Base-by-base conservation (phyloP, 106 monocot genomes). In the Acorus gramineus region DNA sequence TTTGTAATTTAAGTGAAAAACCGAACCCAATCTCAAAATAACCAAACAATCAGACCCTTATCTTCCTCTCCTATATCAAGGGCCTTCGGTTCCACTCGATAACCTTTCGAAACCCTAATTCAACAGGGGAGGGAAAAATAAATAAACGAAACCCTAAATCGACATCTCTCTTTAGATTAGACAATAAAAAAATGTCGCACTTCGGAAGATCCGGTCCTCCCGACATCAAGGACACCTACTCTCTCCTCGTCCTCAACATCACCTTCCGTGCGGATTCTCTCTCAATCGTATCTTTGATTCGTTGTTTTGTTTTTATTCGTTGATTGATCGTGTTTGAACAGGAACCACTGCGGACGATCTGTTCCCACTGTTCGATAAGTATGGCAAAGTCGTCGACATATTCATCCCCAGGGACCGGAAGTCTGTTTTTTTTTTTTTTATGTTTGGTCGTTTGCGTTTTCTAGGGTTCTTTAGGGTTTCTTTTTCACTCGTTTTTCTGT, bases 171-270 rank as follows among this genome's bases (percentile, higher is more conserved):
- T n/a, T n/a, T n/a, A n/a, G n/a, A n/a, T n/a, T n/a, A n/a, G n/a
- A n/a, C 28, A 28, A 28, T 28, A 28, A 28, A 28, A 28, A 28
- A 28, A 93, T 93, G 93, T 93, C 93, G 76, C 93, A 89, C 76
- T 89, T 93, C 63, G 93, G 93, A 1, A 63, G 93, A 71, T 85
- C 89, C 12, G 93, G 89, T 9, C 93, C 93, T 54, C 93, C 93
- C 53, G 85, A 85, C 67, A 93, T 89, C 81, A 83, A 11, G 54
- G 93, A 93, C 69, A 85, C 85, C 50, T 85, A 73, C 74, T 88
- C 82, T 5, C 85, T 82, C 59, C 84, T 87, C 64, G 93, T 89
- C 55, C 85, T 93, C 61, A 89, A 90, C 80, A 83, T 90, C 77
- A 80, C 80, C 60, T 90, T 90, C 80, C 75, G 89, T 89, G 44